These are phyloP conservation scores for Penicillium sp. DNA, from an alignment of 2,329 filamentous ascomycete genomes.

Conservation along the genomic window DNA sequence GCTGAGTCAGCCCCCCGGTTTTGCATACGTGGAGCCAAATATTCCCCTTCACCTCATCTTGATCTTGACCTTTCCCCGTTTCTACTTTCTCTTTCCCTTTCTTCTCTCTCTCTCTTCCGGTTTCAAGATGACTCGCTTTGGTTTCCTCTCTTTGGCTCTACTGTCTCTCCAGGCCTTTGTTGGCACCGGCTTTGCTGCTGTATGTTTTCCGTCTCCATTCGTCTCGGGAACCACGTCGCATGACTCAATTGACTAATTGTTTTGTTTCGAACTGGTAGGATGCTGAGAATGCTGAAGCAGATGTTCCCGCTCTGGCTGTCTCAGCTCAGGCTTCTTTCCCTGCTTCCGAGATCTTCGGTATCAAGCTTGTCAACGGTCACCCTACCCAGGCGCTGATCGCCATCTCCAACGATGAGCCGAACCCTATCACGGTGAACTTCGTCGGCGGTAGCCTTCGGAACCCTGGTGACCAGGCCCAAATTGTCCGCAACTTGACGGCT, in stretches of 20 bases:
- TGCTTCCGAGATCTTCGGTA: conserved; percentile 77
- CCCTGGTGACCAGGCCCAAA: conserved; percentile 55
- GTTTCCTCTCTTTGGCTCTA: conserved; percentile 69
- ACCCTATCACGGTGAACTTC: conserved; percentile 71
- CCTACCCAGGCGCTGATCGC: conserved; percentile 79
- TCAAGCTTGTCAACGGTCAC: conserved; percentile 92
- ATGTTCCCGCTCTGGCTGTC: conserved; percentile 59
- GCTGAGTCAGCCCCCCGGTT: conserved; percentile 27
- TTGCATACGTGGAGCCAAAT: conserved; percentile 30
- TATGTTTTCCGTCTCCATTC: conserved; percentile 46
- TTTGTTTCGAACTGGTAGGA: conserved; percentile 37
- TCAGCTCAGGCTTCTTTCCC: conserved; percentile 60
- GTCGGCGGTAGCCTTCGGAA: conserved; percentile 72
- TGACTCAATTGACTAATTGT: conserved; percentile 28
- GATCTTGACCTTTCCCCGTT: background rate
- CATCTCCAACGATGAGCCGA: conserved; percentile 78
- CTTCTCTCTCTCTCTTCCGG: conserved; percentile 12
- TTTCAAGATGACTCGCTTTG: conserved; percentile 69
- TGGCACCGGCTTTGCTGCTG: conserved; percentile 61
- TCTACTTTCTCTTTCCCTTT: conserved; percentile 3
- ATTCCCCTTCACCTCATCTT: conserved; percentile 20
- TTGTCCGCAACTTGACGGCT: conserved; percentile 82
- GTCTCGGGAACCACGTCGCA: conserved; percentile 2
- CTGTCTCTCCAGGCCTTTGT: conserved; percentile 68
- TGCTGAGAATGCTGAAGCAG: conserved; percentile 65